Percentiles rank a stretch among this genome's conserved stretches.
These are phyloP conservation scores for Reutealis trisperma DNA, from an alignment of 345 rosid genomes.

Conservation along the genomic window DNA sequence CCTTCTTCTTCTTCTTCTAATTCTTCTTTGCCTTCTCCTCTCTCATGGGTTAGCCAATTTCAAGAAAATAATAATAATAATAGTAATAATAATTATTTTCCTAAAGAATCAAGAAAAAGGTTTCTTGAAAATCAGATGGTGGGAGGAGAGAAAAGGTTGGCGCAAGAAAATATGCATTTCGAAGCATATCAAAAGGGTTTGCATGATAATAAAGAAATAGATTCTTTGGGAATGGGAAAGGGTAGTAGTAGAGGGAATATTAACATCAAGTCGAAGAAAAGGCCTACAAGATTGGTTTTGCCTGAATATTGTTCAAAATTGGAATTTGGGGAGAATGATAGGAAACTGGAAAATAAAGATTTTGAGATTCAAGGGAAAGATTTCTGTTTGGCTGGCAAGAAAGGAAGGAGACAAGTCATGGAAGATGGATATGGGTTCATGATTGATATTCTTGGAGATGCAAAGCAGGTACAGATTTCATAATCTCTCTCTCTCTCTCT, in stretches of 20 bases:
- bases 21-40: not conserved
- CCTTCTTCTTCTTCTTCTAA: constrained; percentile 13
- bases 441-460: constrained; percentile 44
- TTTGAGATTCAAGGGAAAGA: constrained; percentile 41
- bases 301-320: constrained; percentile 25
- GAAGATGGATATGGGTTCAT: constrained; percentile 48
- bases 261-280: constrained; percentile 28
- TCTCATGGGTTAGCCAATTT: constrained; percentile 16
- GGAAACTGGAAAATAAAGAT: constrained; percentile 31
- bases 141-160: not conserved
- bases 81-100: too few relatives aligned
- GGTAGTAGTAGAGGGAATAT: not conserved
- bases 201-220: constrained; percentile 1
- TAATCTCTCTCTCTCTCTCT: not conserved
- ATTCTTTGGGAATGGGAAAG: constrained; percentile 8
- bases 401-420: constrained; percentile 51
- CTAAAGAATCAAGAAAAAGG: too few relatives aligned
- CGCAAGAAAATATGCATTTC: constrained; percentile 2
- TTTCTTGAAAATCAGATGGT: not conserved
- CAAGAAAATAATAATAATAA: too few relatives aligned
- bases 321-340: constrained; percentile 12
- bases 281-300: constrained; percentile 48
- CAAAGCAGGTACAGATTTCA: constrained; percentile 37
- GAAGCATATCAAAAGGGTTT: constrained; percentile 13
- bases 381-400: constrained; percentile 43